Base-by-base conservation (phyloP, 1,139 yeast genomes). In the Magnusiomyces clavatus region DNA sequence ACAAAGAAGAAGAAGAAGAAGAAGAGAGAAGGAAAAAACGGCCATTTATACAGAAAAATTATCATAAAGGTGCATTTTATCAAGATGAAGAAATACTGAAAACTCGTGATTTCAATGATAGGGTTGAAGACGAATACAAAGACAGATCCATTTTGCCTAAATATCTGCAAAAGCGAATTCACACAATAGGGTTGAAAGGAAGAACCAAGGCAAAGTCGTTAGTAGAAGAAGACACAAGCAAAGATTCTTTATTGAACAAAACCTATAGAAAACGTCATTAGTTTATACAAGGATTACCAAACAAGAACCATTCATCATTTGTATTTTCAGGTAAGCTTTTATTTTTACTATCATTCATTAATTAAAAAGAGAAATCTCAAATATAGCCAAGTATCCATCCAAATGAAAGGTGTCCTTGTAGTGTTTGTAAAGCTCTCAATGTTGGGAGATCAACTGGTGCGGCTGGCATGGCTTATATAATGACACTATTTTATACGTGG, bases 21-120 rank as follows among this genome's bases (percentile, higher is more conserved):
- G 34, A 51, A 37, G 34, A 47, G 35, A 34, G 40, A n/a, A 46
- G 20, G 42, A 41, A 51, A 6, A 56, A 58, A 43, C 52, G 55
- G 38, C 53, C 54, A 34, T 63, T 54, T 51, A 58, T 65, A 63
- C 69, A 63, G 45, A 57, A 59, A 51, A 64, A 59, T 50, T 66
- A 69, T 49, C 71, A 68, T 54, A 58, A 61, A 44, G 73, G 73
- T 4, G 72, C 71, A 13, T 69, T 67, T 52, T 69, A 57, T 54
- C 70, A 66, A 51, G 71, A 67, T 17, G 63, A 67, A 19, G 63
- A 64, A 12, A 44, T 65, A n/a, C 58, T 68, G 43, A 61, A 66
- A 40, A 48, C 49, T 37, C 60, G 73, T 20, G 66, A 69, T 53
- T 65, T 58, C 39, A 47, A 55, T 11, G 65, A 58, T 24, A 58